phyloP scores from a whole-genome alignment of 345 rosid genomes.

The Pugionium cornutum region DNA sequence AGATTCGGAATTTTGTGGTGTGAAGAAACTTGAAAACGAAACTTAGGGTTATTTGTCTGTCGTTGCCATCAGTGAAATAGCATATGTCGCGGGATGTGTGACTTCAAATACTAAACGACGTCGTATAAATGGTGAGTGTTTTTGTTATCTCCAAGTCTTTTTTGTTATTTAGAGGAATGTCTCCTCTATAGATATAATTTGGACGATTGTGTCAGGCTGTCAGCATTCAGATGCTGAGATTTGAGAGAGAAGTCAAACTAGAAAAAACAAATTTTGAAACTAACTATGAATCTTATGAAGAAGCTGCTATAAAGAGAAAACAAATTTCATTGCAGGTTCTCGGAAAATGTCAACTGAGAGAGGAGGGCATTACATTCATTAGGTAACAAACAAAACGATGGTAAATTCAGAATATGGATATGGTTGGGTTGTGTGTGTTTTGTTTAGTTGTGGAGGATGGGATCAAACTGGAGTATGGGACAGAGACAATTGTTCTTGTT shows the following conservation, averaged over 20 bases:
- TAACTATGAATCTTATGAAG: conserved; percentile 11
- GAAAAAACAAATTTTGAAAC: background rate
- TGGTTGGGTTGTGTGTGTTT: background rate
- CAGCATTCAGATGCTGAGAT: conserved; percentile 80
- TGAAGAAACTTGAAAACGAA: conserved; percentile 6
- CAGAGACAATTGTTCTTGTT: conserved; percentile 82
- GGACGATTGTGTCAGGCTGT: conserved; percentile 80
- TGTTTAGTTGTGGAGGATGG: conserved; percentile 75
- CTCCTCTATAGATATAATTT: conserved; percentile 56
- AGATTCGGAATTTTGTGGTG: conserved; percentile 1
- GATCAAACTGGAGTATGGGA: conserved; percentile 98
- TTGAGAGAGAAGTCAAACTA: conserved; percentile 70
- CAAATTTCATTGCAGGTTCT: conserved; percentile 54
- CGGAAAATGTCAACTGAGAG: conserved; percentile 82
- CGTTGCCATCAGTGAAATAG: conserved; percentile 1
- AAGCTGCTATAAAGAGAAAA: background rate
- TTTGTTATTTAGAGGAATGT: no score
- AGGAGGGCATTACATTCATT: conserved; percentile 74
- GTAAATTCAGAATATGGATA: background rate
- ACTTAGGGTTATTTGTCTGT: conserved; percentile 21
- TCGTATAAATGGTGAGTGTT: background rate
- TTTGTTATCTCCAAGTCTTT: no score
- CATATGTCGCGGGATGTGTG: conserved; percentile 20
- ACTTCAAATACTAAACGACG: conserved; percentile 17
- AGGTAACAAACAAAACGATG: conserved; percentile 46